Percentiles rank a stretch among this genome's conserved stretches.
These are phyloP conservation scores for Spergularia bocconei DNA, from an alignment of 148 eudicot genomes.

Conservation along the genomic window DNA sequence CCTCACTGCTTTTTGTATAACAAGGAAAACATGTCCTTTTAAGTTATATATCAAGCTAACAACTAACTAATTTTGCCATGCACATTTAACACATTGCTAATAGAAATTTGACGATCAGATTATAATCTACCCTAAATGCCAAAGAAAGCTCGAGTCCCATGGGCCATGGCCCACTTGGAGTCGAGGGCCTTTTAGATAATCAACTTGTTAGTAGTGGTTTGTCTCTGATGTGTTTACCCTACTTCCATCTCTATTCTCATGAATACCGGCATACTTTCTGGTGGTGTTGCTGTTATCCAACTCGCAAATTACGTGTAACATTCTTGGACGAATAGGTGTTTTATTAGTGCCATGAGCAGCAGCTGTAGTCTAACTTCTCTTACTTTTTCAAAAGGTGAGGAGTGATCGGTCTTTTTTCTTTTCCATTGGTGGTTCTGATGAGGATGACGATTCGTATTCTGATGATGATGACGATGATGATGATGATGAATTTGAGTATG, in stretches of 20 bases:
- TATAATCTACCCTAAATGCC: too few species aligned
- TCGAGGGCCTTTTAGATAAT: too few species aligned
- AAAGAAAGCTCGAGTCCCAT: too few species aligned
- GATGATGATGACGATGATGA: conserved; percentile 25
- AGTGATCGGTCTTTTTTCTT: conserved; percentile 31
- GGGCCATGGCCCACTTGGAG: too few species aligned
- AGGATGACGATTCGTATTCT: conserved; percentile 19
- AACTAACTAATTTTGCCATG: too few species aligned
- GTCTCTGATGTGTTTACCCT: background rate
- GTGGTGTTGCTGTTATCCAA: background rate
- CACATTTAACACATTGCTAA: too few species aligned
- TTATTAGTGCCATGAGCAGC: background rate
- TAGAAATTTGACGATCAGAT: too few species aligned
- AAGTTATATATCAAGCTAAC: too few species aligned
- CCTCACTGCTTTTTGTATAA: background rate
- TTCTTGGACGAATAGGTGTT: background rate
- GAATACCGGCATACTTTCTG: background rate
- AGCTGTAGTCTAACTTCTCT: conserved; percentile 34
- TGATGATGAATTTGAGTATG: conserved; percentile 7
- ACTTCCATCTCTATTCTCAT: background rate
- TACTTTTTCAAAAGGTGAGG: conserved; percentile 37
- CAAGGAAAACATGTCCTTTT: background rate
- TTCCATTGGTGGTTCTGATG: conserved; percentile 23
- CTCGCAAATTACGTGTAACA: background rate
- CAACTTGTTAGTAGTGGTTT: too few species aligned